Percentiles rank a stretch among this genome's conserved stretches.
phyloP scores from a whole-genome alignment of 2,329 filamentous ascomycete species.

The Apiospora sp. region DNA sequence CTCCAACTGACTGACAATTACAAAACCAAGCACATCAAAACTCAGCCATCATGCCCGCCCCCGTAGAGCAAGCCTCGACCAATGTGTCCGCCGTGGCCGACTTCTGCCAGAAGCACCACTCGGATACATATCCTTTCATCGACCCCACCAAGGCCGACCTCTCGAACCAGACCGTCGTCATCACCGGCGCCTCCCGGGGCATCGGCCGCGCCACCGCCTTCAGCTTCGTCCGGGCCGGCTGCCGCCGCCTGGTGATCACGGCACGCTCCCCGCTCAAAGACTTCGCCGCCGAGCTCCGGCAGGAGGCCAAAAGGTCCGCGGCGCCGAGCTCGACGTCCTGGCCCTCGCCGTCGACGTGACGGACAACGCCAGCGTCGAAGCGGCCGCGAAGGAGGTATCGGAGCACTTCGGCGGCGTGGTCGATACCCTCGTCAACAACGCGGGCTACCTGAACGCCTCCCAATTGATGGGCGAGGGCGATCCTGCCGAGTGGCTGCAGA shows the following conservation, averaged over 20 bases:
- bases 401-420: conserved; percentile 39
- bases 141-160: conserved; percentile 39
- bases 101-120: conserved; percentile 7
- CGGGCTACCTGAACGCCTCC: conserved; percentile 46
- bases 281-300: conserved; percentile 36
- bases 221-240: conserved; percentile 46
- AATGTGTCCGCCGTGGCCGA: background rate
- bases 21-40: background rate
- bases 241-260: conserved; percentile 45
- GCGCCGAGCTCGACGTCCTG: conserved; percentile 39
- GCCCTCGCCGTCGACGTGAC: conserved; percentile 45
- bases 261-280: conserved; percentile 37
- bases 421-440: conserved; percentile 51
- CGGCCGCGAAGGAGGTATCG: conserved; percentile 32
- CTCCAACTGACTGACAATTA: background rate
- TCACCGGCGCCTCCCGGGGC: conserved; percentile 47
- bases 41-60: background rate
- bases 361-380: conserved; percentile 42
- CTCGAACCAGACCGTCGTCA: conserved; percentile 45
- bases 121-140: conserved; percentile 45
- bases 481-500: conserved; percentile 47
- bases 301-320: conserved; percentile 24
- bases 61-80: background rate
- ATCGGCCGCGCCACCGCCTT: conserved; percentile 43
- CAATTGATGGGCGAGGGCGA: conserved; percentile 32